phyloP scores from a whole-genome alignment of 176 grass and related monocot species.

The Hsuehochloa calcarea region DNA sequence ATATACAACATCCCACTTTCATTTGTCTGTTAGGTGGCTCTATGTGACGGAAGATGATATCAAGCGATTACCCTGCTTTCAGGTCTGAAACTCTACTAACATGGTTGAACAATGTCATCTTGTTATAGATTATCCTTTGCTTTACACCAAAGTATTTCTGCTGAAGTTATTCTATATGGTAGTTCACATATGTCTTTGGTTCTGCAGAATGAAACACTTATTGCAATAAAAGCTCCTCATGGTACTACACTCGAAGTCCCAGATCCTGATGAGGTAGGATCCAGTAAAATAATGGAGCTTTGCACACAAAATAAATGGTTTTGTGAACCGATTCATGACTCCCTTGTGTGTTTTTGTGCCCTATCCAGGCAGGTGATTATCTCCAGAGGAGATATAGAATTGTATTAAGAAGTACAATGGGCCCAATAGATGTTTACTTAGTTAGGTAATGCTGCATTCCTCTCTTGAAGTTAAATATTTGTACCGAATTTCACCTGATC shows the following conservation, averaged over 20 bases:
- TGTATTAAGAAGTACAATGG: conserved; percentile 93
- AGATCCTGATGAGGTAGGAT: conserved; percentile 90
- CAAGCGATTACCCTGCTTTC: conserved; percentile 90
- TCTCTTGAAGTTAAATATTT: conserved; percentile 17
- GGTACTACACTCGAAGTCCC: conserved; percentile 96
- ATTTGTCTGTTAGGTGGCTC: conserved; percentile 68
- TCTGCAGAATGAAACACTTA: conserved; percentile 90
- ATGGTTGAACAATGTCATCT: conserved; percentile 19
- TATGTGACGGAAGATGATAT: conserved; percentile 99
- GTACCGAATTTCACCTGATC: conserved; percentile 25
- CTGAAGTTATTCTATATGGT: background rate
- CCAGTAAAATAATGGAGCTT: conserved; percentile 9
- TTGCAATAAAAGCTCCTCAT: conserved; percentile 99
- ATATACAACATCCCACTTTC: conserved; percentile 4
- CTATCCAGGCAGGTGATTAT: conserved; percentile 84
- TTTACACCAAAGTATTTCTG: conserved; percentile 12
- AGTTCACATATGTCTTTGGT: conserved; percentile 10
- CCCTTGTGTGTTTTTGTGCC: conserved; percentile 19
- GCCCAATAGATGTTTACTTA: conserved; percentile 99
- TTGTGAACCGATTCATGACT: background rate
- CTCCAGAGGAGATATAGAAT: conserved; percentile 98
- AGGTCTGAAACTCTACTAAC: conserved; percentile 53
- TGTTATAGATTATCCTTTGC: background rate
- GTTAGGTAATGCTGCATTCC: conserved; percentile 71
- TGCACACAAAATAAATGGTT: conserved; percentile 1